Evolutionary conservation across 2,329 filamentous ascomycete genomes (phyloP), one percentile per base, ranked within the genome.

Genomic region (Clonostachys chloroleuca): DNA sequence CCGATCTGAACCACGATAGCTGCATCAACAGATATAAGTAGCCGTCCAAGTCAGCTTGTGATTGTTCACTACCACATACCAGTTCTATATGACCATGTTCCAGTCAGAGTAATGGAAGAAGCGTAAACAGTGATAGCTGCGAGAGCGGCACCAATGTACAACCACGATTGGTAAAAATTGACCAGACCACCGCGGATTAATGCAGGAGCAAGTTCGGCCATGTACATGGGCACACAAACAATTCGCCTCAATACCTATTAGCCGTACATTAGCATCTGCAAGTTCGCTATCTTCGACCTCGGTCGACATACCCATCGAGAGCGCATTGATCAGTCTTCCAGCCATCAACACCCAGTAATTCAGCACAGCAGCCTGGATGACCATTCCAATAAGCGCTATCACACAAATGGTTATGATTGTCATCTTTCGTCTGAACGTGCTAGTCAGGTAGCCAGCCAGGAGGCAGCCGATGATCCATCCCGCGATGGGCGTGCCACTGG

Each of bases 201-300:
- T 8, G 49, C 43, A 0, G 53, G 52, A 4, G 50, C 49, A 7
- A 52, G 48, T 45, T 55, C 52, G 1, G 50, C 47, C 40, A 54
- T 47, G 30, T 51, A 55, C 16, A 55, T 52, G 5, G 53, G 52
- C 3, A 51, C 50, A 16, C 47, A 48, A 17, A 16, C 47, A 48
- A 17, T 48, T 48, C 5, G 50, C 47, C 6, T 50, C 52, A 1
- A 53, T 40, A 10, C 44, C 44, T 30, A 30, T 30, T 30, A 30
- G 24, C 8, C 9, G 24, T 30, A 30, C 5, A 30, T 30, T 10
- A 30, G 24, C 24, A 30, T 30, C 3, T 30, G 9, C 24, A 30
- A 10, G 24, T 30, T 30, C 24, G 24, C 9, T 9, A 10, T 10
- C 24, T 3, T 30, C 24, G 24, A 30, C 1, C 6, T 30, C 8